Percentiles rank a stretch among this genome's conserved stretches.
Evolutionary conservation across 352 stramenopile species (phyloP).

Genomic region (Globisporangium spiculum): DNA sequence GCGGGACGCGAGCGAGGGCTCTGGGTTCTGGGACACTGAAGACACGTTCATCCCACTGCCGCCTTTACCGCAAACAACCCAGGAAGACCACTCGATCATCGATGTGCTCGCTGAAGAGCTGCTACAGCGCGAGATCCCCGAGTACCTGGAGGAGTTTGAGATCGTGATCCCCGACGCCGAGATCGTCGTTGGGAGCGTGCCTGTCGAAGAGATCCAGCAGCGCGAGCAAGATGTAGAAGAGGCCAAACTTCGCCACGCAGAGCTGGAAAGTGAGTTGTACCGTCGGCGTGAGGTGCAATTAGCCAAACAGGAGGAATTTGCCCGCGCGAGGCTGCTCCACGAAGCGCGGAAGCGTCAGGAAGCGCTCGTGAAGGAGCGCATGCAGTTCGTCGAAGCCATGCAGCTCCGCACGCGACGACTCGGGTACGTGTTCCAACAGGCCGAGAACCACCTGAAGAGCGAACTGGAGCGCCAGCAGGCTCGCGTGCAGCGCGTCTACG

Average conservation of each 20-base stretch:
- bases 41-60: neutral
- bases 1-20: conserved; percentile 15
- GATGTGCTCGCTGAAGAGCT: conserved; percentile 46
- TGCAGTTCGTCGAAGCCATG: conserved; percentile 40
- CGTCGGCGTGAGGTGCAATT: conserved; percentile 46
- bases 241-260: conserved; percentile 37
- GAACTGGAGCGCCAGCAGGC: conserved; percentile 62
- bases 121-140: conserved; percentile 36
- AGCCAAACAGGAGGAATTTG: conserved; percentile 35
- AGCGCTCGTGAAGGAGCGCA: conserved; percentile 38
- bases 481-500: conserved; percentile 59
- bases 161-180: conserved; percentile 60
- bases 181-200: conserved; percentile 56
- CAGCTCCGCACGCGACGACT: conserved; percentile 51
- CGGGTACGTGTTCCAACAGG: conserved; percentile 68
- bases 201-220: conserved; percentile 55
- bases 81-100: conserved; percentile 40
- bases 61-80: conserved; percentile 3
- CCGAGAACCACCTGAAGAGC: conserved; percentile 53
- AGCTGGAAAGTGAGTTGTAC: conserved; percentile 52
- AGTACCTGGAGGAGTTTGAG: conserved; percentile 72
- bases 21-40: conserved; percentile 43
- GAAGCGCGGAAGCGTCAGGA: conserved; percentile 41
- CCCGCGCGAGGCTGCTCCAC: conserved; percentile 32
- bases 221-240: conserved; percentile 63